These are phyloP conservation scores for Begonia loranthoides DNA, from an alignment of 306 rosid species.

Conservation along the genomic window DNA sequence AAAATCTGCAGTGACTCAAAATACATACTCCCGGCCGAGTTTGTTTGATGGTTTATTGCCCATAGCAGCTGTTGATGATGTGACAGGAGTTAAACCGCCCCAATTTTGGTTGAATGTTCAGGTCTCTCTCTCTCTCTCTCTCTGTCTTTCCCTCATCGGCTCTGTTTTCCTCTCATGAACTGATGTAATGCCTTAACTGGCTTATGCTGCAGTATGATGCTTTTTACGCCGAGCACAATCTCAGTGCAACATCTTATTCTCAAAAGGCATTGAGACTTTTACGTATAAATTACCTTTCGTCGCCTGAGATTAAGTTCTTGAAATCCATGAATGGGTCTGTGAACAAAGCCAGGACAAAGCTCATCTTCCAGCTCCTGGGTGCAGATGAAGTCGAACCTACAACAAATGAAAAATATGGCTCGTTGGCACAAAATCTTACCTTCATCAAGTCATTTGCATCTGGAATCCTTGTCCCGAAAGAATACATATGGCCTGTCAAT, in stretches of 20 bases:
- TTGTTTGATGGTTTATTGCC: conserved; percentile 30
- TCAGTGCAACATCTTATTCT: conserved; percentile 17
- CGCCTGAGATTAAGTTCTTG: conserved; percentile 66
- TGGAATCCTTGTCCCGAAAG: conserved; percentile 78
- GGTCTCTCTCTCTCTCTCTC: conserved; percentile 20
- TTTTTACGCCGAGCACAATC: conserved; percentile 35
- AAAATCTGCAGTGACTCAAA: conserved; percentile 45
- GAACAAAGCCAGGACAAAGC: conserved; percentile 33
- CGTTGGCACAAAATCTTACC: conserved; percentile 35
- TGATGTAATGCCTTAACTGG: conserved; percentile 2
- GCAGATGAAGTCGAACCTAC: conserved; percentile 37
- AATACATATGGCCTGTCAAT: conserved; percentile 44
- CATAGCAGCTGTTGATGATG: conserved; percentile 30
- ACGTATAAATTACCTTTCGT: conserved; percentile 37
- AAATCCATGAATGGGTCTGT: conserved; percentile 29
- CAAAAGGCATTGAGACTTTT: conserved; percentile 10
- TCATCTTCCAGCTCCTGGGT: conserved; percentile 44
- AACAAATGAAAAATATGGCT: conserved; percentile 32
- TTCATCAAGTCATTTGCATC: conserved; percentile 50
- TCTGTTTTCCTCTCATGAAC: not conserved
- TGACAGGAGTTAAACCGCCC: conserved; percentile 7
- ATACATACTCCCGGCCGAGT: conserved; percentile 35
- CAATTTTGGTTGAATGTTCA: conserved; percentile 60
- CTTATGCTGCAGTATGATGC: conserved; percentile 36
- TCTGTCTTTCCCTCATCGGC: conserved; percentile 1